Percentiles rank a stretch among this genome's conserved stretches.
These are phyloP conservation scores for Termitomyces sp. DNA, from an alignment of 1,284 basidiomycete species.

Conservation along the genomic window DNA sequence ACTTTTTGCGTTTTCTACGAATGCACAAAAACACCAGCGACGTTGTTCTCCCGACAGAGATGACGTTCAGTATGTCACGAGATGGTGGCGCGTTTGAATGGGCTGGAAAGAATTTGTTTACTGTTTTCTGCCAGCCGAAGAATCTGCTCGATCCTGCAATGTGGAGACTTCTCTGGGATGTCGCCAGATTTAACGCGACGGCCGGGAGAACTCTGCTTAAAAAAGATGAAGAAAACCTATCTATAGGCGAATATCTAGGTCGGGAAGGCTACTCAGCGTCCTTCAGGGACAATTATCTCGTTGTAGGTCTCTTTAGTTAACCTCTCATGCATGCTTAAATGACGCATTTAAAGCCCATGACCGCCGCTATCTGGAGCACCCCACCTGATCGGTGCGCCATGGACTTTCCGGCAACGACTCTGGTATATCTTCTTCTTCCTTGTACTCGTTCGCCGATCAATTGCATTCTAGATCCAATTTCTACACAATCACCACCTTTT, in stretches of 20 bases:
- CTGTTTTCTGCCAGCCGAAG: constrained; percentile 62
- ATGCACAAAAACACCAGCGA: constrained; percentile 38
- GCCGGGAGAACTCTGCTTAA: constrained; percentile 40
- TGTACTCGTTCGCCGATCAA: no score
- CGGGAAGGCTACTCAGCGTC: constrained; percentile 61
- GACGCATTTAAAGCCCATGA: neutral
- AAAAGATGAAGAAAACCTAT: constrained; percentile 34
- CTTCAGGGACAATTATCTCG: constrained; percentile 76
- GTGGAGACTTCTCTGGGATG: constrained; percentile 77
- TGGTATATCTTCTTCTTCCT: neutral
- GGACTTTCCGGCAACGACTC: neutral
- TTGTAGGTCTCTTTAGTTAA: constrained; percentile 41
- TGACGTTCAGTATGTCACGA: constrained; percentile 77
- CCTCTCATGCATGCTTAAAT: neutral
- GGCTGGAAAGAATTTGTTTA: constrained; percentile 59
- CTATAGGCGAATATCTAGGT: constrained; percentile 70
- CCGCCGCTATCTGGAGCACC: constrained; percentile 1
- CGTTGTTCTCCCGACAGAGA: constrained; percentile 56
- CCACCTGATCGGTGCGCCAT: neutral
- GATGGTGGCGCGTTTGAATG: constrained; percentile 69
- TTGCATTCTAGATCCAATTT: constrained; percentile 51
- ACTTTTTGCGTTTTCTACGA: constrained; percentile 72
- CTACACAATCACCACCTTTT: constrained; percentile 80
- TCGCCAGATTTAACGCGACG: constrained; percentile 74
- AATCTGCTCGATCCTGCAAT: constrained; percentile 62